Conservation (phyloP, 2,329 filamentous ascomycete species). For the Mollisiaceae sp. region DNA sequence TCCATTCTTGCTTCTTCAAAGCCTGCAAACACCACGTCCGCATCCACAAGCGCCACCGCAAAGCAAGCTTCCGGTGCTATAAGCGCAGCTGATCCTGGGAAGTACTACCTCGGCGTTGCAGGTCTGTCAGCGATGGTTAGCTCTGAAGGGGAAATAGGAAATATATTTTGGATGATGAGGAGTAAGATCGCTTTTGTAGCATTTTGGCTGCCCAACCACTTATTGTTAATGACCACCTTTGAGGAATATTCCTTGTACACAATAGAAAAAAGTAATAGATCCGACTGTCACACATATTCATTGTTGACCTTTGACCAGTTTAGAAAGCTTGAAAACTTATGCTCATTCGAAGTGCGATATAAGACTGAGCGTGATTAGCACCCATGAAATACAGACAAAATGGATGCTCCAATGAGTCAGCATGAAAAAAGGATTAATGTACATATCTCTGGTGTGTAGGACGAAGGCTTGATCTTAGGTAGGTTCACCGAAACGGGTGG, state of each 20-base stretch:
- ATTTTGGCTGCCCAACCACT: background rate
- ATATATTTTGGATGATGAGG: background rate
- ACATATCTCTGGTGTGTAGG: too few species aligned
- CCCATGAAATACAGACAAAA: too few species aligned
- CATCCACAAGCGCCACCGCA: slow-evolving; percentile 13
- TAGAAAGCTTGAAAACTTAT: too few species aligned
- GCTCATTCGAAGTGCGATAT: too few species aligned
- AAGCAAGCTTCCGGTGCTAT: slow-evolving; percentile 23
- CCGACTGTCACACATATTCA: background rate
- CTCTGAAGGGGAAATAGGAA: too few species aligned
- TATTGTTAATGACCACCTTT: background rate
- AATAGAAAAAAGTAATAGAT: background rate
- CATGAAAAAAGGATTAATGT: too few species aligned
- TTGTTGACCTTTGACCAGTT: too few species aligned
- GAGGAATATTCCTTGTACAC: slow-evolving; percentile 11
- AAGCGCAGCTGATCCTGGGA: slow-evolving; percentile 19
- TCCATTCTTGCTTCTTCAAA: slow-evolving; percentile 10
- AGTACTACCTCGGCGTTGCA: slow-evolving; percentile 25
- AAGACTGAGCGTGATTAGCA: too few species aligned
- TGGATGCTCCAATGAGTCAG: too few species aligned
- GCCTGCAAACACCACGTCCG: slow-evolving; percentile 14
- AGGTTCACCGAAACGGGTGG: background rate
- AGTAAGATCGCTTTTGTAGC: too few species aligned
- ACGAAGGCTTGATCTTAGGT: background rate
- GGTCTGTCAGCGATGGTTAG: slow-evolving; percentile 20